Evolutionary conservation across 768 basidiomycete species (phyloP).

Genomic region (Phlebiopsis gigantea): DNA sequence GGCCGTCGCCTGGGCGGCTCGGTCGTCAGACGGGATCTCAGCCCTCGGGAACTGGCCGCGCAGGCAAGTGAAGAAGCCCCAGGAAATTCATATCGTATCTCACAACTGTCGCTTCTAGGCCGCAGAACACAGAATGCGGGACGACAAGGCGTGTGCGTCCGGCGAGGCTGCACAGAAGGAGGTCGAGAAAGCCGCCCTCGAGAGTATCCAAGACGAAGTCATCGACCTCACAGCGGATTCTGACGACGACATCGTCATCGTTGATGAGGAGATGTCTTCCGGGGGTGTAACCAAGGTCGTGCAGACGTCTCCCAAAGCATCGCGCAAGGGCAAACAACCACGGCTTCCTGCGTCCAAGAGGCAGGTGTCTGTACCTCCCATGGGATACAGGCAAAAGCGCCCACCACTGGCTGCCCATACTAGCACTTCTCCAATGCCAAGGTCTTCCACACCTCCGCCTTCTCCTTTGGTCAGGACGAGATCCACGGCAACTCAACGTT

Average conservation of each 20-base stretch:
- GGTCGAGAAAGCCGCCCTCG: constrained; percentile 62
- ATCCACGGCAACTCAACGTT: not conserved
- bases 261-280: constrained; percentile 23
- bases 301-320: not conserved
- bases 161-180: constrained; percentile 52
- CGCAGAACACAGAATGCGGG: constrained; percentile 70
- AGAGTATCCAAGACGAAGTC: constrained; percentile 55
- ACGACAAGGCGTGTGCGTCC: constrained; percentile 72
- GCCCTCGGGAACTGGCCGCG: constrained; percentile 69
- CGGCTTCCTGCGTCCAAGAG: not conserved
- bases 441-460: constrained; percentile 7
- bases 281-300: constrained; percentile 8
- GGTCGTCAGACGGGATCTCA: constrained; percentile 23
- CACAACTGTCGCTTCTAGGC: constrained; percentile 48
- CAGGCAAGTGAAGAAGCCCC: constrained; percentile 37
- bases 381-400: not conserved
- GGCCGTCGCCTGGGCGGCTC: constrained; percentile 61
- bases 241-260: constrained; percentile 33
- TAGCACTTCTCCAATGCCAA: not conserved
- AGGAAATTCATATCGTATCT: not conserved
- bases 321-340: not conserved
- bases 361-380: not conserved
- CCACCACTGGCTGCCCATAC: not conserved
- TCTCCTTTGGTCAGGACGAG: constrained; percentile 7
- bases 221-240: constrained; percentile 52